Conservation (phyloP, 2,329 filamentous ascomycete genomes). For the Seiridium cupressi region DNA sequence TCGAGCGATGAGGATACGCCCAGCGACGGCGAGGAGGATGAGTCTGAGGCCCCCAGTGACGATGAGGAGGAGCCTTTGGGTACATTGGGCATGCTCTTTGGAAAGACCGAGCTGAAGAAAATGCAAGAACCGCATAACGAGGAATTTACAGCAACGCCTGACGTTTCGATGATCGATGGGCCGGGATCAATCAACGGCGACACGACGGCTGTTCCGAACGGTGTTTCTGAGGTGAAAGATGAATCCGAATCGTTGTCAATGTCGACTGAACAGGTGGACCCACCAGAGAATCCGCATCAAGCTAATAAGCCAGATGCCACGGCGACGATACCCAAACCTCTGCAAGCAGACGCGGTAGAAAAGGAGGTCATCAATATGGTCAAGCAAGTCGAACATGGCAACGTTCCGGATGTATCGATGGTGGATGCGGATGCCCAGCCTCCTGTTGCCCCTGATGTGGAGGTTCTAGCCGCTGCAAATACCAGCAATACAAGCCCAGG, state of each 20-base stretch:
- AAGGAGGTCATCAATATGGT: slow-evolving; percentile 21
- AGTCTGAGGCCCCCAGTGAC: slow-evolving; percentile 36
- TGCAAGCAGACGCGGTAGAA: slow-evolving; percentile 19
- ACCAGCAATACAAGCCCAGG: slow-evolving; percentile 37
- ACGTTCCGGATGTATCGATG: slow-evolving; percentile 1
- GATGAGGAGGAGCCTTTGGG: slow-evolving; percentile 42
- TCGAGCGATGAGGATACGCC: slow-evolving; percentile 51
- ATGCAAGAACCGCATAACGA: slow-evolving; percentile 39
- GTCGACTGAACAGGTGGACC: neutral
- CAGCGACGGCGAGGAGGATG: slow-evolving; percentile 41
- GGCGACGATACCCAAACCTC: slow-evolving; percentile 13
- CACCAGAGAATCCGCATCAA: slow-evolving; percentile 13
- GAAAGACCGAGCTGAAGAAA: slow-evolving; percentile 54
- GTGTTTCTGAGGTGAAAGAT: neutral
- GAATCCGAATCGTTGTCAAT: too few species aligned
- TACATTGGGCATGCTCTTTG: slow-evolving; percentile 57
- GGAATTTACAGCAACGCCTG: slow-evolving; percentile 18
- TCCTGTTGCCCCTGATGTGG: slow-evolving; percentile 19
- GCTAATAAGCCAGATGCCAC: slow-evolving; percentile 16
- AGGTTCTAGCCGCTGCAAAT: slow-evolving; percentile 19
- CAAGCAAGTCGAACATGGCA: slow-evolving; percentile 15
- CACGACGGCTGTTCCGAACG: neutral
- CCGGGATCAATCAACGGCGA: slow-evolving; percentile 10
- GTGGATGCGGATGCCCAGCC: neutral
- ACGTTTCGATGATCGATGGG: slow-evolving; percentile 33